phyloP scores from a whole-genome alignment of 2,329 filamentous ascomycete genomes.

The Colletotrichum falcatum region DNA sequence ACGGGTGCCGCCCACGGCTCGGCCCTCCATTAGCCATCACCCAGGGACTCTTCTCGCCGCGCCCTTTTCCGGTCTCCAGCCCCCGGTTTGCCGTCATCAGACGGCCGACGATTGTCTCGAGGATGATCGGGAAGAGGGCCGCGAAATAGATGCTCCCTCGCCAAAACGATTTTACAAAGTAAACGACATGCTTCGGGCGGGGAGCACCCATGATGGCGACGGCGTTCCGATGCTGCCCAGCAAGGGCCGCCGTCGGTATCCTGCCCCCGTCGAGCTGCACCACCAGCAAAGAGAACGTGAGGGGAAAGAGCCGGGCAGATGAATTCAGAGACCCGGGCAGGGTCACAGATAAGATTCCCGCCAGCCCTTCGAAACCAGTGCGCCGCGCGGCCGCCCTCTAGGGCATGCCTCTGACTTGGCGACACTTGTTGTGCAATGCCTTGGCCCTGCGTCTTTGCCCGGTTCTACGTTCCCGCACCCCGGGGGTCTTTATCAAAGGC shows the following conservation, averaged over 20 bases:
- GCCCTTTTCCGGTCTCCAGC: too few relatives aligned
- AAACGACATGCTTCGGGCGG: background rate
- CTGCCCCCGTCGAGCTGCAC: background rate
- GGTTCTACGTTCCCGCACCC: background rate
- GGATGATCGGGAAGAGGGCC: slow-evolving; percentile 44
- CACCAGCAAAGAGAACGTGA: background rate
- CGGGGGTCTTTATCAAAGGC: background rate
- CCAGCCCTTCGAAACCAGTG: background rate
- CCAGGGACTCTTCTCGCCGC: too few relatives aligned
- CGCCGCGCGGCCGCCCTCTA: background rate
- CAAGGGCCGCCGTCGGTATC: background rate
- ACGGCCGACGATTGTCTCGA: too few relatives aligned
- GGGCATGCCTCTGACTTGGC: background rate
- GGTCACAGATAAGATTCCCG: background rate
- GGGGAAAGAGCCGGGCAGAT: background rate
- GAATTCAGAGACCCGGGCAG: background rate
- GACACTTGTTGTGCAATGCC: background rate
- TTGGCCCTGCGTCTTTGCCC: background rate
- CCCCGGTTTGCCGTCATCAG: too few relatives aligned
- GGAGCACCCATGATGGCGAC: background rate
- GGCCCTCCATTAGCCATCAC: too few relatives aligned
- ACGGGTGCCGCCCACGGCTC: too few relatives aligned
- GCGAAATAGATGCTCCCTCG: background rate
- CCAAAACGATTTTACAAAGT: background rate
- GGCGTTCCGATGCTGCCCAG: background rate